These are phyloP conservation scores for Xerocomellus chrysenteron DNA, from an alignment of 768 basidiomycete genomes.

Conservation along the genomic window DNA sequence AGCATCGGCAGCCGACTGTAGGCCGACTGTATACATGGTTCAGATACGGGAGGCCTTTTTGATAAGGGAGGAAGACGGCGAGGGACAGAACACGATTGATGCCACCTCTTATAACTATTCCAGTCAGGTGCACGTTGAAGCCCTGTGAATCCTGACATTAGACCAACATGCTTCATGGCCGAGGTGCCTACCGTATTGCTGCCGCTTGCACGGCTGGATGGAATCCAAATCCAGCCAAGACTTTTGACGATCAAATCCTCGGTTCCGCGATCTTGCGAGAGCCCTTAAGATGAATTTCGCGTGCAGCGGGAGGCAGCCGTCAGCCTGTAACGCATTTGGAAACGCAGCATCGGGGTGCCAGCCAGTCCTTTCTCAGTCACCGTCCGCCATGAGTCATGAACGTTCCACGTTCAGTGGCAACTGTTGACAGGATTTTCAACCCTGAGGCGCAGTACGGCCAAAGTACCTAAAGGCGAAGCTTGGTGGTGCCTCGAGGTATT, in stretches of 20 bases:
- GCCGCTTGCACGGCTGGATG: conserved; percentile 9
- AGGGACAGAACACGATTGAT: conserved; percentile 21
- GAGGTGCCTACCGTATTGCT: conserved; percentile 19
- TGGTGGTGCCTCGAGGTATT: conserved; percentile 32
- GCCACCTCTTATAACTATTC: conserved; percentile 24
- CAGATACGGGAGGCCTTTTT: conserved; percentile 23
- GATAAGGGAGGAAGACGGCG: conserved; percentile 27
- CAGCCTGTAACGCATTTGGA: conserved; percentile 9
- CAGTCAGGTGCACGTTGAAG: conserved; percentile 22
- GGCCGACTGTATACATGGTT: conserved; percentile 44
- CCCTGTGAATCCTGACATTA: conserved; percentile 27
- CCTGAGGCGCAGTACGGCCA: conserved; percentile 31
- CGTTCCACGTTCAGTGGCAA: conserved; percentile 8
- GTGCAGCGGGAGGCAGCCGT: conserved; percentile 12
- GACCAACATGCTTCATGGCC: conserved; percentile 21
- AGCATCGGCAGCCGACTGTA: conserved; percentile 38
- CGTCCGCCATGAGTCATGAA: conserved; percentile 16
- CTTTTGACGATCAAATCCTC: conserved; percentile 26
- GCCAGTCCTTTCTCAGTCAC: conserved; percentile 11
- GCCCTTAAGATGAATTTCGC: conserved; percentile 13
- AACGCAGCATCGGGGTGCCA: conserved; percentile 10
- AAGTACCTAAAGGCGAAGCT: conserved; percentile 32
- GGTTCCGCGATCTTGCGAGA: conserved; percentile 25
- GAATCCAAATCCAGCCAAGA: conserved; percentile 16
- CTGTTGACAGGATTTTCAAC: conserved; percentile 24